Conservation (phyloP, 305 asterid genomes). For the Rubia tinctorum region DNA sequence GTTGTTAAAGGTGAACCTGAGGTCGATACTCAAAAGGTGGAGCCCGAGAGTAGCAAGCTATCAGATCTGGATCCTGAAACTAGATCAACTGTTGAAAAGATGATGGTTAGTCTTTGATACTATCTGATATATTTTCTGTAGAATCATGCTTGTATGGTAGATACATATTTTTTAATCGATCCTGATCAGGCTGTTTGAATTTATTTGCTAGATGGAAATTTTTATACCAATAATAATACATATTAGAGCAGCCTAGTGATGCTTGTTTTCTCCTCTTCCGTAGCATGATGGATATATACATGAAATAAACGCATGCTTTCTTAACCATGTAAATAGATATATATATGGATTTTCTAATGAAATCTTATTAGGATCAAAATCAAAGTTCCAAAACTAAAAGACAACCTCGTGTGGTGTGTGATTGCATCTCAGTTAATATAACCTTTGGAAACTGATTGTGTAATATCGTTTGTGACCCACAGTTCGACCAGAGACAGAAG, state of each 20-base stretch:
- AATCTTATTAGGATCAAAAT: not conserved
- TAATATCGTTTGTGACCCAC: conserved; percentile 20
- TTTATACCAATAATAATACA: not conserved
- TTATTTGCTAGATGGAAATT: not conserved
- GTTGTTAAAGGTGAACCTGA: conserved; percentile 87
- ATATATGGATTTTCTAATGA: not conserved
- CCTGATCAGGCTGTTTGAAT: not conserved
- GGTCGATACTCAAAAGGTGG: conserved; percentile 79
- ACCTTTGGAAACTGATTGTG: not conserved
- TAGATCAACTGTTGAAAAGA: conserved; percentile 74
- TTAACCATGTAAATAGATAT: not conserved
- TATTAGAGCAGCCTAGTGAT: not conserved
- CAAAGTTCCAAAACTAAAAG: not conserved
- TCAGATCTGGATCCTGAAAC: conserved; percentile 86
- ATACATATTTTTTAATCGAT: not conserved
- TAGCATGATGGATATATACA: not conserved
- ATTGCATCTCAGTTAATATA: not conserved
- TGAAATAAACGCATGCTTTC: not conserved
- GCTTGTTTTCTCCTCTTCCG: not conserved
- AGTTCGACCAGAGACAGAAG: conserved; percentile 90
- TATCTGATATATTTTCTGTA: not conserved
- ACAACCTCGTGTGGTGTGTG: not conserved
- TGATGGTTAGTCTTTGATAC: conserved; percentile 58
- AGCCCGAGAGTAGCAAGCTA: conserved; percentile 75
- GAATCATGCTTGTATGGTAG: not conserved